Evolutionary conservation across 257 asterid genomes (phyloP), one percentile per base, ranked within the genome.

Genomic region (Voacanga thouarsii): DNA sequence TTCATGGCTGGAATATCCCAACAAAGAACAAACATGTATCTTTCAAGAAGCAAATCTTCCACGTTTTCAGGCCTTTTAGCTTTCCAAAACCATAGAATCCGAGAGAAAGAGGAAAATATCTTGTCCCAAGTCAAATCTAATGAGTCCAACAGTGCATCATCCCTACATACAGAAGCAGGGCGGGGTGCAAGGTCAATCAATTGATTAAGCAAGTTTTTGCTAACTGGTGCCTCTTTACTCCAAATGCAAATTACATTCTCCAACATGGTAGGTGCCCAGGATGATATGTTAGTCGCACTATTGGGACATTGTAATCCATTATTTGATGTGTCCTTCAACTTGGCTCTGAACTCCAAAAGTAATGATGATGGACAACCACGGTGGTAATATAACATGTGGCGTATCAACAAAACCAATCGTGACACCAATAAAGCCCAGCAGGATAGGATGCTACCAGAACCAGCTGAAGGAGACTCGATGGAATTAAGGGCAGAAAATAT

Each of bases 361-460:
- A 96, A 87, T 61, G 88, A 84, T n/a, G 97, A 82, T 1, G 99
- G 98, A 72, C 97, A 91, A 77, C 91, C 86, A 70, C 68, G 90
- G 5, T 93, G 92, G 80, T 85, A 88, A 82, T 82, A 88, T 44
- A 90, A 84, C 94, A 96, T 90, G 86, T 93, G 99, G 77, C 99
- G 98, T 75, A 96, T 91, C 60, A 90, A 86, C 85, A 96, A 83
- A 80, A 96, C 87, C 89, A 93, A 87, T 79, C 99, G 90, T 49
- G 99, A 96, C 59, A 92, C 85, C 82, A 93, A 70, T 75, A 96
- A 80, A 37, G 93, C 92, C 99, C 99, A 96, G 88, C 96, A 90
- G 9, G 99, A 89, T 77, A 96, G 71, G 80, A 51, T 53, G 80
- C 86, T 84, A 76, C 84, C 89, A 78, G 80, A 87, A 82, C 79